Conservation (phyloP, 257 asterid species). For the Fraxinus americana region DNA sequence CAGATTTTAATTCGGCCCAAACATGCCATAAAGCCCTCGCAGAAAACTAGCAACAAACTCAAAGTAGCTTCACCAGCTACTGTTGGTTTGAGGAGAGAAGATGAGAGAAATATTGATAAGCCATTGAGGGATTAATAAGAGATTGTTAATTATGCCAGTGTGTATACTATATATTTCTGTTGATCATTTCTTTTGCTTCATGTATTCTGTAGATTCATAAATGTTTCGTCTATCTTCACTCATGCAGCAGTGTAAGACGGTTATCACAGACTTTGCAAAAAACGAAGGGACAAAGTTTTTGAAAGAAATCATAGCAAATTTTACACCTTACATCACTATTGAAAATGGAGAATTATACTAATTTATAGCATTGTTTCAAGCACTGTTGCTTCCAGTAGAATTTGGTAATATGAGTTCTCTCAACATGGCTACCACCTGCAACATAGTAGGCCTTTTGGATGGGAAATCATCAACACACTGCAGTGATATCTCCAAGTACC, state of each 20-base stretch:
- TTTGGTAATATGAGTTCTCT: slow-evolving; percentile 65
- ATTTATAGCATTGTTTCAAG: slow-evolving; percentile 30
- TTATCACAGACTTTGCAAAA: neutral
- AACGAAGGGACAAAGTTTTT: neutral
- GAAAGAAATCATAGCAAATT: slow-evolving; percentile 5
- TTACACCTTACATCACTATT: slow-evolving; percentile 26
- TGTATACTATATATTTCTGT: no score
- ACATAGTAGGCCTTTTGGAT: slow-evolving; percentile 84
- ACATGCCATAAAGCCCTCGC: no score
- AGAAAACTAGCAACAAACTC: neutral
- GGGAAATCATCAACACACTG: slow-evolving; percentile 95
- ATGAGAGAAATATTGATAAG: neutral
- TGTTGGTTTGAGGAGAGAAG: neutral
- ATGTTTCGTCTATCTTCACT: neutral
- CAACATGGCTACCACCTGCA: slow-evolving; percentile 92
- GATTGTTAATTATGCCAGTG: no score
- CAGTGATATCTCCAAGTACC: slow-evolving; percentile 73
- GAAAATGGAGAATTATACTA: neutral
- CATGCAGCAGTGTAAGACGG: neutral
- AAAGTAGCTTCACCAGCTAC: neutral
- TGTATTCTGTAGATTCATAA: neutral
- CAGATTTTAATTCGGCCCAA: no score
- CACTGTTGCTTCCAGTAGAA: slow-evolving; percentile 51
- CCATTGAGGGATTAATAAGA: no score
- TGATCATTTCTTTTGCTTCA: neutral